These are phyloP conservation scores for Yamadazyma olivae DNA, from an alignment of 805 yeast species.

Conservation along the genomic window DNA sequence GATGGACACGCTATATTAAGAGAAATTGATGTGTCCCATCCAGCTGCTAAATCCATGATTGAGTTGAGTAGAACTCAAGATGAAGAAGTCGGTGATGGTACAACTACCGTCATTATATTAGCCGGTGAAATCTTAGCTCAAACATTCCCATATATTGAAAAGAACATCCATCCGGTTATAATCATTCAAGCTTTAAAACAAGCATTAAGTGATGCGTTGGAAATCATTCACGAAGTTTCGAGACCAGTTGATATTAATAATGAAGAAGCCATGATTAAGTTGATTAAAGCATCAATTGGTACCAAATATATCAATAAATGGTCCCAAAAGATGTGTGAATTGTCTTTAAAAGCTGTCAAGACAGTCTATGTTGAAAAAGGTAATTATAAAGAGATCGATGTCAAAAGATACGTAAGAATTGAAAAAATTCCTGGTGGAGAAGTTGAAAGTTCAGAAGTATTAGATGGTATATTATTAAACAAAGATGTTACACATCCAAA, in stretches of 20 bases:
- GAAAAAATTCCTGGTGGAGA: constrained; percentile 99
- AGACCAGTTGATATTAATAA: constrained; percentile 79
- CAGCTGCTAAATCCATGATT: constrained; percentile 98
- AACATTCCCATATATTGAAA: constrained; percentile 89
- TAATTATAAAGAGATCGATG: constrained; percentile 79
- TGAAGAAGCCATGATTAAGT: constrained; percentile 81
- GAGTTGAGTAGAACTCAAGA: constrained; percentile 96
- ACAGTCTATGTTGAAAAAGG: constrained; percentile 66
- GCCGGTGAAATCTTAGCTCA: constrained; percentile 98
- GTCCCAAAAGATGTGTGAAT: constrained; percentile 86
- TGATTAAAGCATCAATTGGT: constrained; percentile 90
- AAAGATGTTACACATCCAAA: constrained; percentile 99
- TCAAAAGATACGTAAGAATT: constrained; percentile 86
- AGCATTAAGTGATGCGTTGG: constrained; percentile 87
- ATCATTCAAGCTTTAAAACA: constrained; percentile 91
- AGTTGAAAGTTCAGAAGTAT: constrained; percentile 80
- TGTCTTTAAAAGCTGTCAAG: constrained; percentile 84
- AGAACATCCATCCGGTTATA: constrained; percentile 94
- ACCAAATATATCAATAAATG: constrained; percentile 91
- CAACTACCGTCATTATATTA: constrained; percentile 92
- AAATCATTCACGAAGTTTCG: constrained; percentile 79
- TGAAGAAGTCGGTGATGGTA: constrained; percentile 98
- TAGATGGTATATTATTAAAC: constrained; percentile 89
- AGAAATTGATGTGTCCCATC: constrained; percentile 96
- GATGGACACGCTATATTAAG: constrained; percentile 98